Evolutionary conservation across 1,284 basidiomycete species (phyloP), one percentile per base, ranked within the genome.

Genomic region (Austroboletus niveus): DNA sequence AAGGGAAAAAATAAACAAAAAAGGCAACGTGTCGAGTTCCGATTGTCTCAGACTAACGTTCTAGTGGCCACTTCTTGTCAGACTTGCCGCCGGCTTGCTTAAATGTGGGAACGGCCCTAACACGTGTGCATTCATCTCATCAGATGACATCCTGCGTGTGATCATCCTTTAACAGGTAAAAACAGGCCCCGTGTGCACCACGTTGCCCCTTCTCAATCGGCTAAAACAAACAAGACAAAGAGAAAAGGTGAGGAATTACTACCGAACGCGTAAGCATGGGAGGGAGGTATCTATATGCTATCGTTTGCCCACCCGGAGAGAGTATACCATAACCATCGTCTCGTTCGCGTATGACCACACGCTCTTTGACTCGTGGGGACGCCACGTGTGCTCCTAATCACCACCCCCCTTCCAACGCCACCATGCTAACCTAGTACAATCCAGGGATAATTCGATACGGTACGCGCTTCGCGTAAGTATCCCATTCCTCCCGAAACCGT

Each of bases 361-460:
- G 32, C 12, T 15, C 32, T 3, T 8, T 34, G 32, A 15, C 11
- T 2, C 32, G 14, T 34, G 35, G 35, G 35, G n/a, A n/a, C n/a
- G 11, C 14, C 35, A 38, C 35, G 35, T 38, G 35, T 4, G 35
- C 35, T 17, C 35, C n/a, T n/a, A 38, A n/a, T 38, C 35, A 35
- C 34, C 34, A 35, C 4, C 34, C 9, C 9, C 5, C 34, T 14
- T 35, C 34, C 34, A 17, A n/a, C 15, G 35, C 35, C 35, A 38
- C 35, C 35, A 38, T 8, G 35, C 3, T n/a, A 3, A n/a, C 35
- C 35, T 38, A 64, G 38, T 53, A 65, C 29, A 64, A 29, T 5
- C 64, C 63, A 9, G 63, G 63, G 38, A 69, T 42, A 47, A 64
- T 54, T 31, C 65, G 51, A 45, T 66, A 69, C 30, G 40, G 47